These are phyloP conservation scores for Kodamaea neixiangensis DNA, from an alignment of 805 yeast genomes.

Conservation along the genomic window DNA sequence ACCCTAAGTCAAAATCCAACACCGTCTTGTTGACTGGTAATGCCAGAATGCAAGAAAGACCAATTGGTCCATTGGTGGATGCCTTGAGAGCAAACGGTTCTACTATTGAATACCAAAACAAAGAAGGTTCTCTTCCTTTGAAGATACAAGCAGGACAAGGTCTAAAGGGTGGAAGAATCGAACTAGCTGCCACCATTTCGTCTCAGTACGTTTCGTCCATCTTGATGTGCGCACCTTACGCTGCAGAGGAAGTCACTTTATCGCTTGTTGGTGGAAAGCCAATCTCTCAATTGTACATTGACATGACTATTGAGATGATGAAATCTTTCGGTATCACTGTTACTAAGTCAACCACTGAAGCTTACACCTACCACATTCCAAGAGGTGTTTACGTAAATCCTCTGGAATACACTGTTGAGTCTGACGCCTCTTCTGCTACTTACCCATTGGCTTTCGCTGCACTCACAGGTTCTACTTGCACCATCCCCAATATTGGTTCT, in stretches of 20 bases:
- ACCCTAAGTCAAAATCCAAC: conserved; percentile 31
- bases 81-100: conserved; percentile 85
- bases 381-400: conserved; percentile 81
- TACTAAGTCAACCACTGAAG: conserved; percentile 64
- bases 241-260: conserved; percentile 81
- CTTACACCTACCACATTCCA: conserved; percentile 88
- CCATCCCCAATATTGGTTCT: conserved; percentile 92
- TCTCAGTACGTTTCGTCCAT: conserved; percentile 97
- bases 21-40: conserved; percentile 83
- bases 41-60: conserved; percentile 95
- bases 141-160: conserved; percentile 67
- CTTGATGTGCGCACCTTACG: conserved; percentile 97
- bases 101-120: conserved; percentile 66
- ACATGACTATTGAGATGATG: conserved; percentile 98
- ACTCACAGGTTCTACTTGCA: conserved; percentile 87
- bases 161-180: conserved; percentile 87
- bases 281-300: conserved; percentile 91
- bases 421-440: conserved; percentile 97
- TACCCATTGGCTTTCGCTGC: conserved; percentile 98
- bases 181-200: conserved; percentile 92
- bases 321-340: conserved; percentile 82
- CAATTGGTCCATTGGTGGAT: conserved; percentile 93
- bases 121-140: conserved; percentile 83
- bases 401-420: conserved; percentile 81
- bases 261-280: conserved; percentile 95